Conservation (phyloP, 1,284 basidiomycete genomes). For the Termitomyces sp. region DNA sequence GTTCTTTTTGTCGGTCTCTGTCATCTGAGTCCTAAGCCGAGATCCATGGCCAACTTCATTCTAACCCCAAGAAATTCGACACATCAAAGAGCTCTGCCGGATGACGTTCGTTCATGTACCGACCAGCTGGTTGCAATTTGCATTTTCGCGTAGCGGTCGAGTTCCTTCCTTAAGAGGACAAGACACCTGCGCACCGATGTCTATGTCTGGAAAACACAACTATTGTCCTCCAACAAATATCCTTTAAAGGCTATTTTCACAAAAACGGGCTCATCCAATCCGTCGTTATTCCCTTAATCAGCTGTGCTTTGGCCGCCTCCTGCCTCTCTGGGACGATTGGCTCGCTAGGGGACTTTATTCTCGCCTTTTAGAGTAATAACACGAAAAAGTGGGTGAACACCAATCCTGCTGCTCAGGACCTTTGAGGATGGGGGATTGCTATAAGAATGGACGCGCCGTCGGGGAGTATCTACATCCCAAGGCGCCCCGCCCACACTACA, state of each 20-base stretch:
- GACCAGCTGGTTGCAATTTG: too few relatives aligned
- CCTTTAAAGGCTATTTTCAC: conserved; percentile 17
- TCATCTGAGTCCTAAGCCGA: too few relatives aligned
- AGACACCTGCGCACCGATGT: not conserved
- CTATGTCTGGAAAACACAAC: not conserved
- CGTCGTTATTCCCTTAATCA: conserved; percentile 18
- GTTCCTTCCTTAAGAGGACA: not conserved
- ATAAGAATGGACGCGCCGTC: conserved; percentile 11
- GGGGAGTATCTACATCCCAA: conserved; percentile 1
- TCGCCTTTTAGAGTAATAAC: conserved; percentile 16
- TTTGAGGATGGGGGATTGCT: conserved; percentile 7
- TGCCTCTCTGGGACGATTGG: conserved; percentile 17
- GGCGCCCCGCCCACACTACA: conserved; percentile 10
- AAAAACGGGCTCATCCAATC: conserved; percentile 6
- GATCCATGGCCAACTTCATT: too few relatives aligned
- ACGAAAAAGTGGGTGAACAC: conserved; percentile 18
- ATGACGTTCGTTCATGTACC: too few relatives aligned
- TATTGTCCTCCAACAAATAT: not conserved
- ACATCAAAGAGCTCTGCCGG: too few relatives aligned
- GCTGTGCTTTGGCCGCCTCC: conserved; percentile 14
- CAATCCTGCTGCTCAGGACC: conserved; percentile 18
- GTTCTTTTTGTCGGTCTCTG: too few relatives aligned
- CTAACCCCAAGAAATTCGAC: too few relatives aligned
- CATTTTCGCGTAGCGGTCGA: too few relatives aligned
- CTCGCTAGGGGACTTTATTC: conserved; percentile 11